A percentile compares a stretch with the other conserved stretches of the same genome.
Evolutionary conservation across 2,329 filamentous ascomycete species (phyloP).

Genomic region (Neospermospora avenae): DNA sequence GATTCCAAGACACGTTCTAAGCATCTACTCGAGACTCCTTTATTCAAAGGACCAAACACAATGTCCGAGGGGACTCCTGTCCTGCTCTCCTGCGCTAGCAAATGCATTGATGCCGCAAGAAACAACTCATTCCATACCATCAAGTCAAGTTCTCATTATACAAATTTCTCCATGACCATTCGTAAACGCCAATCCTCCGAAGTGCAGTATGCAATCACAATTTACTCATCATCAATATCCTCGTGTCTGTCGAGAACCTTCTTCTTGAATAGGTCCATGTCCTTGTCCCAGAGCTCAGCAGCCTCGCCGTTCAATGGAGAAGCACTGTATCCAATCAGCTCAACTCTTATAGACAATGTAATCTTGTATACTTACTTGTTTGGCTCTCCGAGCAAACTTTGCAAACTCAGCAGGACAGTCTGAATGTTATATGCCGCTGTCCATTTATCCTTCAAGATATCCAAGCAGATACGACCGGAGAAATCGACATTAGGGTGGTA

Average conservation of each 20-base stretch:
- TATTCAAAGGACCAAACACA: slow-evolving; percentile 18
- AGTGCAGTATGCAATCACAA: slow-evolving; percentile 5
- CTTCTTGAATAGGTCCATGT: slow-evolving; percentile 82
- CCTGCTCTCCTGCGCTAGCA: slow-evolving; percentile 15
- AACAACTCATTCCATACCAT: slow-evolving; percentile 13
- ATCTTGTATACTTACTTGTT: slow-evolving; percentile 75
- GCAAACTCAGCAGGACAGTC: slow-evolving; percentile 86
- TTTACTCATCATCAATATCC: slow-evolving; percentile 62
- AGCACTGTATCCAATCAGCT: slow-evolving; percentile 53
- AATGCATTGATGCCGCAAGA: slow-evolving; percentile 18
- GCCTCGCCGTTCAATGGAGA: slow-evolving; percentile 95
- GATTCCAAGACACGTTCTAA: slow-evolving; percentile 3
- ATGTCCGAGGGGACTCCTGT: slow-evolving; percentile 21
- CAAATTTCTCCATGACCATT: slow-evolving; percentile 20
- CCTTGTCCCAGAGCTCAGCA: slow-evolving; percentile 90
- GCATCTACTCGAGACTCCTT: slow-evolving; percentile 1
- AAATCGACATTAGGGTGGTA: slow-evolving; percentile 99
- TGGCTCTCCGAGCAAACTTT: slow-evolving; percentile 92
- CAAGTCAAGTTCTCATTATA: slow-evolving; percentile 18
- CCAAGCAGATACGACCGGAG: slow-evolving; percentile 91
- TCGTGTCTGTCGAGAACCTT: slow-evolving; percentile 62
- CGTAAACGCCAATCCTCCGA: slow-evolving; percentile 13
- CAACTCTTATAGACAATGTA: neutral
- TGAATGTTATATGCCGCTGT: slow-evolving; percentile 96
- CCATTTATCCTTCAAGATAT: slow-evolving; percentile 99